These are phyloP conservation scores for Geotrichum cucujoidarum DNA, from an alignment of 1,139 yeast genomes.

Conservation along the genomic window DNA sequence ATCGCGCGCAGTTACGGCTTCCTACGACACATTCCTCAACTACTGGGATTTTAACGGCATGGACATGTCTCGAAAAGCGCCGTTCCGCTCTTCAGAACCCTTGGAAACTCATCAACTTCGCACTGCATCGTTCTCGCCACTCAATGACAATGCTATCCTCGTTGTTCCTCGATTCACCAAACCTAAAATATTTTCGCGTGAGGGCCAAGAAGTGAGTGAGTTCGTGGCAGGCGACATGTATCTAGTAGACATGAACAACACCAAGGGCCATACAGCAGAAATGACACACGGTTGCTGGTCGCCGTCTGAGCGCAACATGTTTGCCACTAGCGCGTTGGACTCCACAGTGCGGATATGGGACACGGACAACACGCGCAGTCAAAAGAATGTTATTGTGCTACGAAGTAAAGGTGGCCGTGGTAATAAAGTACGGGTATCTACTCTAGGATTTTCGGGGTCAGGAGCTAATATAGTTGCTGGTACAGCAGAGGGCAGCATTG, in stretches of 20 bases:
- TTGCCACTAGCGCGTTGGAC: conserved; percentile 35
- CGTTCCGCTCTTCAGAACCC: conserved; percentile 35
- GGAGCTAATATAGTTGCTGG: conserved; percentile 26
- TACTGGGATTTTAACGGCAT: conserved; percentile 38
- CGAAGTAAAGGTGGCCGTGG: conserved; percentile 26
- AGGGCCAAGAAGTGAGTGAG: conserved; percentile 31
- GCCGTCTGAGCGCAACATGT: conserved; percentile 25
- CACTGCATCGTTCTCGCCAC: conserved; percentile 26
- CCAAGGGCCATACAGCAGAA: conserved; percentile 39
- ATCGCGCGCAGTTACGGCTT: conserved; percentile 32
- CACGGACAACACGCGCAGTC: conserved; percentile 25
- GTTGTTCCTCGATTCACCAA: conserved; percentile 30
- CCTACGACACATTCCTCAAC: conserved; percentile 32
- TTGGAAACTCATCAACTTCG: conserved; percentile 32
- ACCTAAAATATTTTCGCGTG: conserved; percentile 30
- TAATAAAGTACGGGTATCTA: conserved; percentile 26
- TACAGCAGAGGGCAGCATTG: conserved; percentile 31
- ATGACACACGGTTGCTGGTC: conserved; percentile 37
- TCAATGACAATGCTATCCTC: conserved; percentile 28
- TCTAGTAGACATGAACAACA: conserved; percentile 37
- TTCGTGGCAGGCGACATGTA: conserved; percentile 39
- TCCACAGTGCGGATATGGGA: conserved; percentile 40
- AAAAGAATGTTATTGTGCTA: conserved; percentile 33
- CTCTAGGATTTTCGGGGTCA: conserved; percentile 25
- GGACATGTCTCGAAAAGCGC: conserved; percentile 28